Percentiles rank a stretch among this genome's conserved stretches.
phyloP scores from a whole-genome alignment of 208 protist genomes.

The Tritrichomonas foetus region DNA sequence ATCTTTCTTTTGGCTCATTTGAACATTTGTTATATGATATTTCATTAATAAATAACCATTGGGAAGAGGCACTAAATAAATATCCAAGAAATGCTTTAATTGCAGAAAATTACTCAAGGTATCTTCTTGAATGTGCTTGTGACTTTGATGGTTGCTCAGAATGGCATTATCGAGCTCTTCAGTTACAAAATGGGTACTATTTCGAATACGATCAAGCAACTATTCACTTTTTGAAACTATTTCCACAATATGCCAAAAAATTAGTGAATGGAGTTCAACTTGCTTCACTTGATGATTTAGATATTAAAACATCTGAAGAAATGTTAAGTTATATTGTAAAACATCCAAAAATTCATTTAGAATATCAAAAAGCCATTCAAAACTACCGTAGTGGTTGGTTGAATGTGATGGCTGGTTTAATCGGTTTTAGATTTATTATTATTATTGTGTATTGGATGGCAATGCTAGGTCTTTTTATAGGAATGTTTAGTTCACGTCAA shows the following conservation, averaged over 20 bases:
- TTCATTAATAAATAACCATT: neutral
- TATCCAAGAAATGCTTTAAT: slow-evolving; percentile 17
- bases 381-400: neutral
- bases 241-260: neutral
- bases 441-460: neutral
- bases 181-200: neutral
- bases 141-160: neutral
- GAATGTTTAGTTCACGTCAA: neutral
- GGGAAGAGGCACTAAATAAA: neutral
- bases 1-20: neutral
- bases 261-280: neutral
- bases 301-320: neutral
- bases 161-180: neutral
- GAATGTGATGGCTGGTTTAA: neutral
- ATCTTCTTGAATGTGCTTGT: neutral
- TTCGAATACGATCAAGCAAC: neutral
- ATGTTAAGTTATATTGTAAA: neutral
- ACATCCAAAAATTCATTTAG: neutral
- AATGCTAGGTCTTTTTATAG: neutral
- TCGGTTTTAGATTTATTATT: neutral
- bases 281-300: neutral
- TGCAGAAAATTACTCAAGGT: neutral
- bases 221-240: neutral
- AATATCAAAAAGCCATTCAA: neutral
- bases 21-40: neutral